Evolutionary conservation across 371 early-diverging fungal genomes (phyloP).

Genomic region (Rhizopus stolonifer): DNA sequence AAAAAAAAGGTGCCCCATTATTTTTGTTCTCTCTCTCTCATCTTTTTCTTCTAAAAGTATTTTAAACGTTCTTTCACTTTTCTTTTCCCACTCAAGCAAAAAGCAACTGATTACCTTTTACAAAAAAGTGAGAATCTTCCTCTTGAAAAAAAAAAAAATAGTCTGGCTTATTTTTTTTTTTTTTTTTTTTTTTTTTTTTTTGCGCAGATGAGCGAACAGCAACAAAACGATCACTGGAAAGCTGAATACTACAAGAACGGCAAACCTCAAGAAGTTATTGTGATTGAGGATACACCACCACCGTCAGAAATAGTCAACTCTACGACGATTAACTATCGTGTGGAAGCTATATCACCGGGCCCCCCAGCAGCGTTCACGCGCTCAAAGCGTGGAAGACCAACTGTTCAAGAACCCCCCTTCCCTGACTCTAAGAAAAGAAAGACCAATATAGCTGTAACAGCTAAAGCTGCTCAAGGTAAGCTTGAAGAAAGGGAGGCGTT

Average conservation of each 20-base stretch:
- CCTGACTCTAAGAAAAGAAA: constrained; percentile 18
- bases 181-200: neutral
- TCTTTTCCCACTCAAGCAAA: neutral
- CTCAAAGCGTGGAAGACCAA: constrained; percentile 24
- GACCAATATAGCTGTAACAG: constrained; percentile 7
- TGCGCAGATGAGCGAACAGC: neutral
- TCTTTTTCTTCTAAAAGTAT: neutral
- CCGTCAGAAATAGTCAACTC: constrained; percentile 19
- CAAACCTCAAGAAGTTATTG: constrained; percentile 57
- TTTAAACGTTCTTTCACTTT: neutral
- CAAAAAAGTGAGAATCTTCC: neutral
- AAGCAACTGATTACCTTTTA: neutral
- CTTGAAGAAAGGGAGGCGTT: too few species aligned
- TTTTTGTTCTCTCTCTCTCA: neutral
- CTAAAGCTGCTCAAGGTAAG: constrained; percentile 6
- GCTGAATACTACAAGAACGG: constrained; percentile 59
- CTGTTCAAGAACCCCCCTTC: neutral
- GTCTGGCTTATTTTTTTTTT: too few species aligned
- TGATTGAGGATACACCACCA: constrained; percentile 60
- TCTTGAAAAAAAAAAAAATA: too few species aligned
- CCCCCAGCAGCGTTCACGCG: constrained; percentile 33
- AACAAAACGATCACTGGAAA: constrained; percentile 43
- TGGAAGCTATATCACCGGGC: constrained; percentile 10
- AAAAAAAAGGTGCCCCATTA: neutral
- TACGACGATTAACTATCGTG: constrained; percentile 9